Evolutionary conservation across 2,329 filamentous ascomycete genomes (phyloP).

Genomic region (Claviceps pazoutovae): DNA sequence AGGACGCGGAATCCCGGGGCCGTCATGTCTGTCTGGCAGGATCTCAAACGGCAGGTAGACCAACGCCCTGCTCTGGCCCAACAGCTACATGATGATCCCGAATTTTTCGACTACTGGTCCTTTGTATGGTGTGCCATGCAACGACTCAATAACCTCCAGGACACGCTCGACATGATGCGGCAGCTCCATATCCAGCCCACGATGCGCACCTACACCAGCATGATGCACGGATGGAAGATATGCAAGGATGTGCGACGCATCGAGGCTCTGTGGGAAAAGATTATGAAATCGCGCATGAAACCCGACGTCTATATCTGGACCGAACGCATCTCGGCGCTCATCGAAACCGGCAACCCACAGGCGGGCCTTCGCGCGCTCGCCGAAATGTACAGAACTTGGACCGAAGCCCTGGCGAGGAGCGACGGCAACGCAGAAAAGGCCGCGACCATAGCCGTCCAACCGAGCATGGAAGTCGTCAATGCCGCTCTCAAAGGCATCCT

Average conservation of each 20-base stretch:
- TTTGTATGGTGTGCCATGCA: conserved; percentile 25
- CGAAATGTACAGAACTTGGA: conserved; percentile 52
- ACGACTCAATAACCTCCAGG: conserved; percentile 16
- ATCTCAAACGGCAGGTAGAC: conserved; percentile 15
- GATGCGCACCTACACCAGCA: conserved; percentile 53
- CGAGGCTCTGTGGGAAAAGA: conserved; percentile 52
- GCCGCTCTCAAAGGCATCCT: conserved; percentile 53
- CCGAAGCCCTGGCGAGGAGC: conserved; percentile 18
- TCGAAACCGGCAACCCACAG: conserved; percentile 38
- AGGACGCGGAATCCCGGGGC: conserved; percentile 15
- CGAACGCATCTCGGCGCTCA: conserved; percentile 51
- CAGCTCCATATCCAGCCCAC: conserved; percentile 41
- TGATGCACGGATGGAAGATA: conserved; percentile 57
- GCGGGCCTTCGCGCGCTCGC: conserved; percentile 49
- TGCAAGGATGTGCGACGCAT: conserved; percentile 45
- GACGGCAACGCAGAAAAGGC: conserved; percentile 10
- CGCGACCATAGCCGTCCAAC: conserved; percentile 34
- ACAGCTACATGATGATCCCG: conserved; percentile 18
- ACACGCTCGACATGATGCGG: conserved; percentile 29
- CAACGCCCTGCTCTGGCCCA: conserved; percentile 12
- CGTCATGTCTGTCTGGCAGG: conserved; percentile 20
- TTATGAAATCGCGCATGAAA: conserved; percentile 40
- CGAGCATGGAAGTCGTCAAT: conserved; percentile 53
- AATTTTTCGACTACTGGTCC: conserved; percentile 26
- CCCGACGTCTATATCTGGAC: conserved; percentile 59